phyloP scores from a whole-genome alignment of 805 yeast species.

The Sugiyamaella smithiae region DNA sequence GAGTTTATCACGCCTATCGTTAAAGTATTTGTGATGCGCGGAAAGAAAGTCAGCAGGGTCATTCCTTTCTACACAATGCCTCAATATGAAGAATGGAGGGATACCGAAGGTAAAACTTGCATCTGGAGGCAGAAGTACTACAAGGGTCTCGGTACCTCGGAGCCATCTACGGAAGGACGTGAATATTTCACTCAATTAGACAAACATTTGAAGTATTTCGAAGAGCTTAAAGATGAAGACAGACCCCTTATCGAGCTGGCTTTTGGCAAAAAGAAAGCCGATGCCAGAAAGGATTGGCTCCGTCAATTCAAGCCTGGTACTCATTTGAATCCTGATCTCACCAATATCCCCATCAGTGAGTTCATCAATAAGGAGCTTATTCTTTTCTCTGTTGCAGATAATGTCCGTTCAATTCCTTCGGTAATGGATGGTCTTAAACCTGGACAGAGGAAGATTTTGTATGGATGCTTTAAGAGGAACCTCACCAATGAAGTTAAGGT shows the following conservation, averaged over 20 bases:
- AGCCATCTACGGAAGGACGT: slow-evolving; percentile 66
- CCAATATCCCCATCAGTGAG: slow-evolving; percentile 82
- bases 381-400: slow-evolving; percentile 94
- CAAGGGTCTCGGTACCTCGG: slow-evolving; percentile 97
- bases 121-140: slow-evolving; percentile 94
- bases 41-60: slow-evolving; percentile 42
- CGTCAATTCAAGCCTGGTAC: slow-evolving; percentile 91
- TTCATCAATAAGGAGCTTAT: slow-evolving; percentile 94
- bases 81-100: slow-evolving; percentile 92
- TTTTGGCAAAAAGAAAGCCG: slow-evolving; percentile 91
- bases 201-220: slow-evolving; percentile 81
- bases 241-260: slow-evolving; percentile 81
- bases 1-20: slow-evolving; percentile 97
- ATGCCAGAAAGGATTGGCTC: slow-evolving; percentile 96
- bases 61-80: slow-evolving; percentile 92
- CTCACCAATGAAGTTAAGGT: slow-evolving; percentile 78
- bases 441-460: slow-evolving; percentile 91
- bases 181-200: slow-evolving; percentile 85
- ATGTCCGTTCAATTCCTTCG: slow-evolving; percentile 90
- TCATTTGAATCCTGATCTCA: slow-evolving; percentile 72
- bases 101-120: slow-evolving; percentile 65
- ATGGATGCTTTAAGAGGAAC: slow-evolving; percentile 81
- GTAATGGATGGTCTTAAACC: slow-evolving; percentile 95
- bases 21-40: slow-evolving; percentile 70
- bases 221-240: slow-evolving; percentile 72